A percentile compares a stretch with the other conserved stretches of the same genome.
Conservation (phyloP, 192 early-diverging fungal genomes). For the Entomortierella parvispora region DNA sequence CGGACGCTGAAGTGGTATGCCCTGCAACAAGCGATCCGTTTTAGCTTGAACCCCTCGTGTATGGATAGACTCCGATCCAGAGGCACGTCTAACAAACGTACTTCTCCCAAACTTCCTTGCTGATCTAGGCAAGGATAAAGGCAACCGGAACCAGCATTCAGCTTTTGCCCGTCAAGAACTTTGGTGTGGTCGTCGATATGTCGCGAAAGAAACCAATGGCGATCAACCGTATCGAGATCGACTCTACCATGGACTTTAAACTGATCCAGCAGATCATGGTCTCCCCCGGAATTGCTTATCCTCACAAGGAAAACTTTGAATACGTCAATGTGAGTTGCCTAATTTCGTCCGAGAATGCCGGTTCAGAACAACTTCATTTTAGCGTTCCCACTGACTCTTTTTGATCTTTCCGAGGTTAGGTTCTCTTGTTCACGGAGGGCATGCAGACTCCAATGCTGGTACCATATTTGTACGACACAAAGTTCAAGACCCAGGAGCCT, state of each 20-base stretch:
- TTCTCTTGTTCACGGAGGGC: slow-evolving; percentile 56
- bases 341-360: neutral
- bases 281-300: slow-evolving; percentile 58
- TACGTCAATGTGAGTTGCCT: slow-evolving; percentile 60
- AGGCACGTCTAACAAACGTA: neutral
- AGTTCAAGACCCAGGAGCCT: slow-evolving; percentile 53
- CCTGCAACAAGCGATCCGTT: neutral
- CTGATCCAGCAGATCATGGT: slow-evolving; percentile 66
- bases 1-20: slow-evolving; percentile 58
- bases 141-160: slow-evolving; percentile 39
- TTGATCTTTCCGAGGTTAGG: slow-evolving; percentile 19
- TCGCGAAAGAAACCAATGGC: slow-evolving; percentile 53
- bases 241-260: slow-evolving; percentile 51
- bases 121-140: slow-evolving; percentile 33
- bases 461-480: slow-evolving; percentile 62
- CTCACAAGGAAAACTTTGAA: slow-evolving; percentile 59
- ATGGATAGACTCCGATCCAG: neutral
- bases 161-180: slow-evolving; percentile 53
- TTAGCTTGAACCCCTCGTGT: neutral
- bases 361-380: neutral
- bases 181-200: slow-evolving; percentile 56
- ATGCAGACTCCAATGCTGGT: slow-evolving; percentile 56
- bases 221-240: slow-evolving; percentile 59
- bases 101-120: neutral
- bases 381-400: neutral